These are phyloP conservation scores for Calycina herbarum DNA, from an alignment of 2,329 filamentous ascomycete species.

Conservation along the genomic window DNA sequence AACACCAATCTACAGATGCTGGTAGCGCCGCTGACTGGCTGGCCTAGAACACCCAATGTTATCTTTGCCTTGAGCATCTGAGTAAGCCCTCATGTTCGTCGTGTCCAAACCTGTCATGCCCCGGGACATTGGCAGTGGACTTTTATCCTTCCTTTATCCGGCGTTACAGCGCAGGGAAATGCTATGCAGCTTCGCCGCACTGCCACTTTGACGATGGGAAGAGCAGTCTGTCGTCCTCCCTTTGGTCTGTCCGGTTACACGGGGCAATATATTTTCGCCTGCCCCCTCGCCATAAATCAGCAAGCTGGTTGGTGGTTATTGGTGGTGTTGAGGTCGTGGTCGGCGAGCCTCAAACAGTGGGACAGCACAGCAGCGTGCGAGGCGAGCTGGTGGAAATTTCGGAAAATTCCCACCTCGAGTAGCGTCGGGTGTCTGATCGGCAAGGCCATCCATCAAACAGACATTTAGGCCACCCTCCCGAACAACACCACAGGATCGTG, in stretches of 20 bases:
- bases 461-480: conserved; percentile 1
- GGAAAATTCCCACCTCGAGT: conserved; percentile 7
- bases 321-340: neutral
- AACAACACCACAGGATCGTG: conserved; percentile 1
- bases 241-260: neutral
- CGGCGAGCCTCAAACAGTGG: conserved; percentile 11
- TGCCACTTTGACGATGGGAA: conserved; percentile 3
- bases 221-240: neutral
- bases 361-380: neutral
- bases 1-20: neutral
- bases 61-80: neutral
- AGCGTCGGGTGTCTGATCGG: conserved; percentile 1
- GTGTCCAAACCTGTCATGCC: conserved; percentile 3
- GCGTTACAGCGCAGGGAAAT: conserved; percentile 4
- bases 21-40: conserved; percentile 8
- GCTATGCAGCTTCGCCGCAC: neutral
- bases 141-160: neutral
- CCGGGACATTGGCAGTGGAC: neutral
- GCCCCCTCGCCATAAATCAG: neutral
- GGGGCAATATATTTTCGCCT: conserved; percentile 1
- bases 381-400: neutral
- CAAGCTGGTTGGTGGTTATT: neutral
- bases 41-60: neutral
- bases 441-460: neutral
- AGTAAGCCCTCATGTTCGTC: conserved; percentile 9